phyloP scores from a whole-genome alignment of 495 filamentous ascomycete species.

The Lasiosphaeria hispida region DNA sequence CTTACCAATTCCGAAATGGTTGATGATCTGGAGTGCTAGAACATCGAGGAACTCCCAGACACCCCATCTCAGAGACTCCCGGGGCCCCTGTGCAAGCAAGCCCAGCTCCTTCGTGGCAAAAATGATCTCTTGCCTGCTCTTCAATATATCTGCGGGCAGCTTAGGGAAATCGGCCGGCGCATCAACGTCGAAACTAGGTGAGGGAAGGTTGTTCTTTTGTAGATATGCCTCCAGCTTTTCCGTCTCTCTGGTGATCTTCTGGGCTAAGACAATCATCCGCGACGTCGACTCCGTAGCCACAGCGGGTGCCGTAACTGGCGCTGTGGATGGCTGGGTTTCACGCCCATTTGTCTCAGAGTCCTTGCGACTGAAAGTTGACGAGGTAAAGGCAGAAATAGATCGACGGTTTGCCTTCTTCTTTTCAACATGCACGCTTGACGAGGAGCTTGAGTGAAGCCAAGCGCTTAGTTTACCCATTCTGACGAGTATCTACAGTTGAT shows the following conservation, averaged over 20 bases:
- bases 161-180: slow-evolving; percentile 37
- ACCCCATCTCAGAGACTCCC: slow-evolving; percentile 41
- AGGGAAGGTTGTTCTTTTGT: slow-evolving; percentile 32
- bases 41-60: slow-evolving; percentile 45
- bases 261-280: slow-evolving; percentile 36
- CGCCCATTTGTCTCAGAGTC: slow-evolving; percentile 17
- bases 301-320: neutral
- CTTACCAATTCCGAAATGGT: slow-evolving; percentile 41
- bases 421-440: slow-evolving; percentile 24
- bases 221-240: slow-evolving; percentile 43
- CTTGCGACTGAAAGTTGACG: slow-evolving; percentile 19
- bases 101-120: slow-evolving; percentile 38
- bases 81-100: slow-evolving; percentile 40
- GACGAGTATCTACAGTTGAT: neutral
- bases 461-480: slow-evolving; percentile 20
- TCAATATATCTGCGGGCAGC: slow-evolving; percentile 37
- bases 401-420: slow-evolving; percentile 32
- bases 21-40: slow-evolving; percentile 37
- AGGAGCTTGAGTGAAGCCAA: slow-evolving; percentile 34
- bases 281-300: slow-evolving; percentile 24
- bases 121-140: slow-evolving; percentile 39
- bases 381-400: slow-evolving; percentile 25
- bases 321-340: neutral
- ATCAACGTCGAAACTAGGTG: slow-evolving; percentile 40
- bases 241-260: slow-evolving; percentile 39